phyloP scores from a whole-genome alignment of 2,329 filamentous ascomycete genomes.

The Paecilomyces formosus region DNA sequence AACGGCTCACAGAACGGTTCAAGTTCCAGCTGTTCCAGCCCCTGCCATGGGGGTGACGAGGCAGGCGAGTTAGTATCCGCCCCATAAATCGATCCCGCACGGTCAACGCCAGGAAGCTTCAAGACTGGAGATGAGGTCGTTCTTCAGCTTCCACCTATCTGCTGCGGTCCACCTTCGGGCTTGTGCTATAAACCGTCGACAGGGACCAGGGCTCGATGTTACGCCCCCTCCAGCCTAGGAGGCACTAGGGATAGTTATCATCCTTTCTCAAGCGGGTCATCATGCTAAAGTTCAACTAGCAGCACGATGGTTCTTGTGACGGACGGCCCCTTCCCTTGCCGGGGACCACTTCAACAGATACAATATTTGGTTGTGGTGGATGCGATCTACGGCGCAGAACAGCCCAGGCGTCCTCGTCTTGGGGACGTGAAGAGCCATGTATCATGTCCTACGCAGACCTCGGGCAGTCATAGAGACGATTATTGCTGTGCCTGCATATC shows the following conservation, averaged over 20 bases:
- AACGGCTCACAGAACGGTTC: not conserved
- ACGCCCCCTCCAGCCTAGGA: not conserved
- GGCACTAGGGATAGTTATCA: not conserved
- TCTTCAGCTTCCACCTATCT: not conserved
- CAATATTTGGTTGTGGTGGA: not conserved
- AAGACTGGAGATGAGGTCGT: not conserved
- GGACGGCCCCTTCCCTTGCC: not conserved
- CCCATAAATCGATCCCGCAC: not conserved
- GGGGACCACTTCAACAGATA: not conserved
- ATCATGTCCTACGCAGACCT: not conserved
- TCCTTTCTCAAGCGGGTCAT: not conserved
- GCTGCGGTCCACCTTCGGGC: not conserved
- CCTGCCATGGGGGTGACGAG: not conserved
- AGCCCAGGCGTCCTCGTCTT: not conserved
- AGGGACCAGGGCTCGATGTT: not conserved
- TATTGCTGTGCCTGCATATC: not conserved
- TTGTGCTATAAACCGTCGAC: not conserved
- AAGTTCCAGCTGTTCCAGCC: not conserved
- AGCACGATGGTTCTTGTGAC: not conserved
- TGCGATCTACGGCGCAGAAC: not conserved
- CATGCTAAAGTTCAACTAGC: not conserved
- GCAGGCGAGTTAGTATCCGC: not conserved
- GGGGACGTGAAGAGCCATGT: not conserved
- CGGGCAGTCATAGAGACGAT: not conserved
- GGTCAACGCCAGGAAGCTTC: not conserved